Conservation (phyloP, 345 rosid species). For the Rhizophora mangle region DNA sequence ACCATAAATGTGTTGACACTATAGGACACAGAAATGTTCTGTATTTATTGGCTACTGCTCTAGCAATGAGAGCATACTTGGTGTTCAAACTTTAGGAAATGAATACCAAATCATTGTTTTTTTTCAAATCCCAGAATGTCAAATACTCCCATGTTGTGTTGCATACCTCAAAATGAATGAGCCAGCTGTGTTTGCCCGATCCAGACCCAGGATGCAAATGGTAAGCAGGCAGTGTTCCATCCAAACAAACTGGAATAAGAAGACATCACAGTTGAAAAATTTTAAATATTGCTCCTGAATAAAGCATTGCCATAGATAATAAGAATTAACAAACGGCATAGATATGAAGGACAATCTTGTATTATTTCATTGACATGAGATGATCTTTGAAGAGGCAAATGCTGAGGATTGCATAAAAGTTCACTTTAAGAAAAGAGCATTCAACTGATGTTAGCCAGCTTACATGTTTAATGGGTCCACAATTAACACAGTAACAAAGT, state of each 20-base stretch:
- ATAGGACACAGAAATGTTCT: no score
- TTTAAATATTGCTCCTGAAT: background rate
- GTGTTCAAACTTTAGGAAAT: background rate
- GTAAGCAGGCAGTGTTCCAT: conserved; percentile 33
- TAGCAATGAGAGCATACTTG: background rate
- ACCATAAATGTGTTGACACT: background rate
- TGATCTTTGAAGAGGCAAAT: no score
- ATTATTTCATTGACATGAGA: no score
- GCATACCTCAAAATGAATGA: conserved; percentile 31
- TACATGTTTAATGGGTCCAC: no score
- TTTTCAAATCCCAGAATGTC: background rate
- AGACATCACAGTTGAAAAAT: background rate
- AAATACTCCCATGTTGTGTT: background rate
- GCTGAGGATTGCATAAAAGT: no score
- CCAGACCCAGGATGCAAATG: conserved; percentile 35
- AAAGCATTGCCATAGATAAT: no score
- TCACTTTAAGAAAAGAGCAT: no score
- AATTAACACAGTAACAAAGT: no score
- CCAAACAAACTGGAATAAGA: conserved; percentile 25
- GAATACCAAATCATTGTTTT: background rate
- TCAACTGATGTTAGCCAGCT: no score
- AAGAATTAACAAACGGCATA: no score
- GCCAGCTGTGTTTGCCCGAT: conserved; percentile 29
- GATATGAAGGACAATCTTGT: no score
- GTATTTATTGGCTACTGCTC: no score